Percentiles rank a stretch among this genome's conserved stretches.
Evolutionary conservation across 257 asterid species (phyloP).

Genomic region (Gentiana dahurica): DNA sequence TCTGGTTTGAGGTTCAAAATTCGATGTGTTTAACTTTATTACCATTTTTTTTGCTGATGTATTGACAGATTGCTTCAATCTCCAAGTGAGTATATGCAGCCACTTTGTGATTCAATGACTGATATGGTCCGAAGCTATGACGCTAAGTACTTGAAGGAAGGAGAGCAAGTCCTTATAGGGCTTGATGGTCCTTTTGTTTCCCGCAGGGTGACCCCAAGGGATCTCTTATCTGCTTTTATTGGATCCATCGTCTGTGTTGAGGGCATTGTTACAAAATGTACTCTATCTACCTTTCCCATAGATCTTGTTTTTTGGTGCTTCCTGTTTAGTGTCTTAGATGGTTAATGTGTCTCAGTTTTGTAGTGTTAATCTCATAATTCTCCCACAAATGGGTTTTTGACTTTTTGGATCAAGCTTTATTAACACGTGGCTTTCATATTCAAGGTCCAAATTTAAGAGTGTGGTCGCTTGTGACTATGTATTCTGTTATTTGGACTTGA

Average conservation of each 20-base stretch:
- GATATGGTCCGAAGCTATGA: conserved; percentile 52
- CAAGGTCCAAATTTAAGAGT: too few relatives aligned
- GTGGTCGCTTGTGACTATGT: too few relatives aligned
- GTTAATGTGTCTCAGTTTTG: too few relatives aligned
- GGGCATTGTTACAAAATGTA: conserved; percentile 94
- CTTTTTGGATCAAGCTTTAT: too few relatives aligned
- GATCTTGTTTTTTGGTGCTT: too few relatives aligned
- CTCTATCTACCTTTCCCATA: not conserved
- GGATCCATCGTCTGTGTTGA: conserved; percentile 94
- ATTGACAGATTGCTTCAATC: conserved; percentile 60
- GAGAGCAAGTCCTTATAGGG: conserved; percentile 85
- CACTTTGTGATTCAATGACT: conserved; percentile 75
- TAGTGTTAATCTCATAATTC: too few relatives aligned
- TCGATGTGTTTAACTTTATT: not conserved
- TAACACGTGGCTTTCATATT: too few relatives aligned
- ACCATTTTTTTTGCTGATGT: conserved; percentile 2
- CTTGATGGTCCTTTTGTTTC: conserved; percentile 95
- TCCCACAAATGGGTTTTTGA: too few relatives aligned
- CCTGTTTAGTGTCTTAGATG: too few relatives aligned
- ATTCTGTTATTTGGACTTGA: too few relatives aligned
- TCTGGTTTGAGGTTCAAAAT: not conserved
- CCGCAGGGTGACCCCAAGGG: conserved; percentile 89
- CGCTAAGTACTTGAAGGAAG: conserved; percentile 82
- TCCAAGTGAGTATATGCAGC: conserved; percentile 92
- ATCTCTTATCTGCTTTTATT: conserved; percentile 81